These are phyloP conservation scores for Trichoderma cornu-damae DNA, from an alignment of 2,329 filamentous ascomycete genomes.

Conservation along the genomic window DNA sequence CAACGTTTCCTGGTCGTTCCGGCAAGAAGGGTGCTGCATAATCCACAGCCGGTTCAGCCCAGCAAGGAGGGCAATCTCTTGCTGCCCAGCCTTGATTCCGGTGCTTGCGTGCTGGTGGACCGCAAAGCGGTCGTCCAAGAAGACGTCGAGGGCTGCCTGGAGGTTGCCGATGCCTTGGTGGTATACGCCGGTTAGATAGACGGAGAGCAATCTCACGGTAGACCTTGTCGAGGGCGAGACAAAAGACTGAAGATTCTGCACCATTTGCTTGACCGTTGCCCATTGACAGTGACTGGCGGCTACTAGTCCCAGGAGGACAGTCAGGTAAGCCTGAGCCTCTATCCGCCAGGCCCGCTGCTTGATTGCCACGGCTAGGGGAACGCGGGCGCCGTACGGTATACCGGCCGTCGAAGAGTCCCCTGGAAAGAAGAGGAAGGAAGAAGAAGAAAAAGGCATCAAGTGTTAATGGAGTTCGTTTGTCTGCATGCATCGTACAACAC, in stretches of 20 bases:
- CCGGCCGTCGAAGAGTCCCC: slow-evolving; percentile 35
- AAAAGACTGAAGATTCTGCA: slow-evolving; percentile 49
- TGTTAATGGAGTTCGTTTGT: slow-evolving; percentile 16
- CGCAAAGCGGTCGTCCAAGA: slow-evolving; percentile 55
- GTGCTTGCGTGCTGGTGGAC: slow-evolving; percentile 33
- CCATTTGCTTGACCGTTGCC: slow-evolving; percentile 54
- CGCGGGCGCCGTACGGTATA: slow-evolving; percentile 37
- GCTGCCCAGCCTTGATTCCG: slow-evolving; percentile 48
- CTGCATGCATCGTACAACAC: not conserved
- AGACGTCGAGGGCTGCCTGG: slow-evolving; percentile 61
- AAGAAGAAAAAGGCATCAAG: too few species aligned
- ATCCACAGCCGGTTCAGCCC: slow-evolving; percentile 68
- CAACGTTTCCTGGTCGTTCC: slow-evolving; percentile 53
- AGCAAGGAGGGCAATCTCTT: slow-evolving; percentile 62
- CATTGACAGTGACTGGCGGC: slow-evolving; percentile 67
- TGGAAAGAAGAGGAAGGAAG: too few species aligned
- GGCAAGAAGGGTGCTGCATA: slow-evolving; percentile 56
- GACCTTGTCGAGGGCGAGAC: slow-evolving; percentile 38
- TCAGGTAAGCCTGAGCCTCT: slow-evolving; percentile 62
- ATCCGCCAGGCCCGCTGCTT: slow-evolving; percentile 59
- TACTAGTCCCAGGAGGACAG: slow-evolving; percentile 65
- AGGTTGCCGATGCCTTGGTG: slow-evolving; percentile 73
- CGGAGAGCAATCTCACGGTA: slow-evolving; percentile 45
- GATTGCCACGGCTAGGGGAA: slow-evolving; percentile 54
- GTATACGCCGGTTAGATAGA: slow-evolving; percentile 71